Percentiles rank a stretch among this genome's conserved stretches.
Conservation (phyloP, 805 yeast species). For the Wickerhamomyces chambardii region DNA sequence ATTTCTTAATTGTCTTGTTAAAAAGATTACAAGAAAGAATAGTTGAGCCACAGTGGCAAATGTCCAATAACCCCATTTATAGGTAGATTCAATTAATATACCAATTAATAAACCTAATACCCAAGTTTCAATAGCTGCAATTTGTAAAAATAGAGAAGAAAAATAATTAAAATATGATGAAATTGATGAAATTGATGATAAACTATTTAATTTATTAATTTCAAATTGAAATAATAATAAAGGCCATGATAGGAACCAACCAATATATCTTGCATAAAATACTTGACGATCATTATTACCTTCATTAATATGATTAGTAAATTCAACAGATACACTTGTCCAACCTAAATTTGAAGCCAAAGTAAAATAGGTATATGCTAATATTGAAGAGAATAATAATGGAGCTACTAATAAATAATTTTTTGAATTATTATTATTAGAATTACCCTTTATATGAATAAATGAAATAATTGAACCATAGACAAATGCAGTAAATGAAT, state of each 20-base stretch:
- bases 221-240: conserved; percentile 24
- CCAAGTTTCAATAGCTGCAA: conserved; percentile 35
- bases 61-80: conserved; percentile 65
- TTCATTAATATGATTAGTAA: conserved; percentile 29
- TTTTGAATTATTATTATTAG: conserved; percentile 22
- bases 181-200: no score
- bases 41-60: conserved; percentile 38
- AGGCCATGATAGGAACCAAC: conserved; percentile 51
- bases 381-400: conserved; percentile 28
- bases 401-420: conserved; percentile 29
- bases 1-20: conserved; percentile 19
- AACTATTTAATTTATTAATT: conserved; percentile 11
- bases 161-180: conserved; percentile 12
- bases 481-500: conserved; percentile 26
- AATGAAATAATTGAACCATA: background rate
- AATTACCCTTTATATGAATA: background rate
- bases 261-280: conserved; percentile 47
- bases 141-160: conserved; percentile 30
- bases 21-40: conserved; percentile 22
- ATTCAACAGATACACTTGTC: conserved; percentile 36
- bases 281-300: conserved; percentile 36
- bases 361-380: conserved; percentile 43
- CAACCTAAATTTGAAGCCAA: conserved; percentile 52
- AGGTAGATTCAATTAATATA: conserved; percentile 39
- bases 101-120: conserved; percentile 52